Base-by-base conservation (phyloP, 768 basidiomycete genomes). In the Amanita brunnescens region DNA sequence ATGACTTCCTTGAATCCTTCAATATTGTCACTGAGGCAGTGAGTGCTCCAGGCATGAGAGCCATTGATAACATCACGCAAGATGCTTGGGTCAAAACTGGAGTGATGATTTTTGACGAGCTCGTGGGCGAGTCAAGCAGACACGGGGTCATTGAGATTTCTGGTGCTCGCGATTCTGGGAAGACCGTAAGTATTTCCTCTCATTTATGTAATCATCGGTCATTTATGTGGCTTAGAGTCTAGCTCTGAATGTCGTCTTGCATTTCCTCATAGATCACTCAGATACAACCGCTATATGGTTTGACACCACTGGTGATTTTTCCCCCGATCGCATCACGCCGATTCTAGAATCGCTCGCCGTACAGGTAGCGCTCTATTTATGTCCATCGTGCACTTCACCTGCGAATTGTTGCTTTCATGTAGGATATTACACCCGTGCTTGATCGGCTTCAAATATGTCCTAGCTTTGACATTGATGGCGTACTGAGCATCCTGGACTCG, bases 291-390 rank as follows among this genome's bases (percentile, higher is more conserved):
- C 72, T 1, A 60, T 80, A 5, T 91, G 88, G 88, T 73, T 91
- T 41, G 87, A 91, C 58, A 83, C 82, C 8, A 74, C 73, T 0
- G 85, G 86, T 1, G 79, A 79, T 54, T 86, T 89, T 60, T 75
- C 82, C 33, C 67, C 69, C 0, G 76, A 78, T 20, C 68, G 70
- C 34, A 73, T 79, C 2, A 54, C 64, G 2, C 58, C 66, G 18
- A 57, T 81, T 14, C 54, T 79, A 24, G 54, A 62, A 49, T 57
- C 57, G 12, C 57, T 61, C 42, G 54, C 57, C 55, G 64, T 56
- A 56, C 51, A 37, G 43, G 51, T 52, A 60, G 62, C 26, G 39
- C 41, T 35, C 23, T 34, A n/a, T n/a, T n/a, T n/a, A n/a, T n/a
- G n/a, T n/a, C n/a, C 26, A 29, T 41, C 44, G 55, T 20, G n/a